Conservation (phyloP, 2,329 filamentous ascomycete species). For the Penicillium thymicola region DNA sequence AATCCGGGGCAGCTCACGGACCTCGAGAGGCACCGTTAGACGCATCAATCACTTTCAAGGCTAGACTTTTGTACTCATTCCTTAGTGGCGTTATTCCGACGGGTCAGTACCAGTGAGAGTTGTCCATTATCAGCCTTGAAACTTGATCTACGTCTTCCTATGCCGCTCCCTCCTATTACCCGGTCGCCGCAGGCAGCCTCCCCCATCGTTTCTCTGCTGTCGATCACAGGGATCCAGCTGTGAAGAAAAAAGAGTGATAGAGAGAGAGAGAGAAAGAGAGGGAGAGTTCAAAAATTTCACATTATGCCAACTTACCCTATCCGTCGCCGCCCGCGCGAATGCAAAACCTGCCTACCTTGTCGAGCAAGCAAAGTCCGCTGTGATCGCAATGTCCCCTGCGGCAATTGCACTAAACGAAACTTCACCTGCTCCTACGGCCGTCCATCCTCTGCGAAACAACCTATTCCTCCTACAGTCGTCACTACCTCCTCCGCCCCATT, state of each 20-base stretch:
- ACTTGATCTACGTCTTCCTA: constrained; percentile 12
- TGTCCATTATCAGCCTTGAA: constrained; percentile 6
- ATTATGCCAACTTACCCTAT: constrained; percentile 36
- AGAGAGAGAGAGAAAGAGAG: neutral
- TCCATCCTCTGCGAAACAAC: constrained; percentile 21
- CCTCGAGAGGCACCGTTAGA: constrained; percentile 4
- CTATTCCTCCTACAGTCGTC: constrained; percentile 10
- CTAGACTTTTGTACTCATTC: constrained; percentile 1
- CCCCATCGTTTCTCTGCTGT: constrained; percentile 5
- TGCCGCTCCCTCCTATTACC: constrained; percentile 15
- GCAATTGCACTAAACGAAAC: constrained; percentile 42
- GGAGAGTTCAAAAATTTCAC: neutral
- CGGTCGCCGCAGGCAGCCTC: constrained; percentile 15
- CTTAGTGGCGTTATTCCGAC: neutral
- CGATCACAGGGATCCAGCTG: constrained; percentile 14
- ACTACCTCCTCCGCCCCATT: constrained; percentile 13
- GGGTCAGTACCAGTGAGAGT: constrained; percentile 8
- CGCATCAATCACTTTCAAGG: neutral
- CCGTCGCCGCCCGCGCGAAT: constrained; percentile 37
- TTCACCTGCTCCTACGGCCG: constrained; percentile 39
- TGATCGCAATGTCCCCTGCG: constrained; percentile 41
- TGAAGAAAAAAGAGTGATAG: constrained; percentile 9
- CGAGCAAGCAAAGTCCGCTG: constrained; percentile 51
- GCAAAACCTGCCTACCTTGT: constrained; percentile 50
- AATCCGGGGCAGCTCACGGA: constrained; percentile 13